Evolutionary conservation across 1,284 basidiomycete species (phyloP).

Genomic region (Ustilago esculenta): DNA sequence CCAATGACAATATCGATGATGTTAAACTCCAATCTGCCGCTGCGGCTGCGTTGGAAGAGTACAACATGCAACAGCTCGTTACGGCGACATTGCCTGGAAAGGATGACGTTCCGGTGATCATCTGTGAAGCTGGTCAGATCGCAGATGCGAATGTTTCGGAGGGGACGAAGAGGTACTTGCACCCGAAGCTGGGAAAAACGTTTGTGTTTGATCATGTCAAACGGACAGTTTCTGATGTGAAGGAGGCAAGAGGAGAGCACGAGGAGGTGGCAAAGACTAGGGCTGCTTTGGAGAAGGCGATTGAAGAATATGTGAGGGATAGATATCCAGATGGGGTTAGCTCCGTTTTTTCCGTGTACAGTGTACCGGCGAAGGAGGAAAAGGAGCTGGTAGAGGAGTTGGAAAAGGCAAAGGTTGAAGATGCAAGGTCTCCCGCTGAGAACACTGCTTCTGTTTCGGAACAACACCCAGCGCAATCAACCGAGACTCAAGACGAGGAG

Average conservation of each 20-base stretch:
- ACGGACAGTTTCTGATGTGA: slow-evolving; percentile 24
- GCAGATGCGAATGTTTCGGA: neutral
- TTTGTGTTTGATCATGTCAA: slow-evolving; percentile 48
- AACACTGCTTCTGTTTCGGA: slow-evolving; percentile 18
- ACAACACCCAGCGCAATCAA: too few species aligned
- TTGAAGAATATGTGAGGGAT: slow-evolving; percentile 53
- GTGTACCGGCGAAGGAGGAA: slow-evolving; percentile 20
- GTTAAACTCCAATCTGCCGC: slow-evolving; percentile 32
- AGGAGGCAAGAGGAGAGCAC: slow-evolving; percentile 5
- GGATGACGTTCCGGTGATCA: slow-evolving; percentile 24
- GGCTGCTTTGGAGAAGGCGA: slow-evolving; percentile 41
- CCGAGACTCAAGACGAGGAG: slow-evolving; percentile 1
- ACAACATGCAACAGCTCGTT: slow-evolving; percentile 54
- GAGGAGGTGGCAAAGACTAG: slow-evolving; percentile 25
- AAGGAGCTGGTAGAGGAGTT: slow-evolving; percentile 10
- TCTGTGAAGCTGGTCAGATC: slow-evolving; percentile 39
- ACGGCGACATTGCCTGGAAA: slow-evolving; percentile 23
- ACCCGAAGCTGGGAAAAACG: slow-evolving; percentile 28
- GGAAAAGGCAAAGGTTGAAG: slow-evolving; percentile 18
- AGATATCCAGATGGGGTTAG: slow-evolving; percentile 59
- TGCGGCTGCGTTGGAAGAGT: slow-evolving; percentile 38
- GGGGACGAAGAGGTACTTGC: slow-evolving; percentile 34
- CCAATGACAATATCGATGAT: slow-evolving; percentile 31
- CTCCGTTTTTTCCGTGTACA: slow-evolving; percentile 41
- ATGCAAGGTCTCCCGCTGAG: slow-evolving; percentile 26